Percentiles rank a stretch among this genome's conserved stretches.
These are phyloP conservation scores for Rhizopogon vinicolor DNA, from an alignment of 768 basidiomycete species.

Conservation along the genomic window DNA sequence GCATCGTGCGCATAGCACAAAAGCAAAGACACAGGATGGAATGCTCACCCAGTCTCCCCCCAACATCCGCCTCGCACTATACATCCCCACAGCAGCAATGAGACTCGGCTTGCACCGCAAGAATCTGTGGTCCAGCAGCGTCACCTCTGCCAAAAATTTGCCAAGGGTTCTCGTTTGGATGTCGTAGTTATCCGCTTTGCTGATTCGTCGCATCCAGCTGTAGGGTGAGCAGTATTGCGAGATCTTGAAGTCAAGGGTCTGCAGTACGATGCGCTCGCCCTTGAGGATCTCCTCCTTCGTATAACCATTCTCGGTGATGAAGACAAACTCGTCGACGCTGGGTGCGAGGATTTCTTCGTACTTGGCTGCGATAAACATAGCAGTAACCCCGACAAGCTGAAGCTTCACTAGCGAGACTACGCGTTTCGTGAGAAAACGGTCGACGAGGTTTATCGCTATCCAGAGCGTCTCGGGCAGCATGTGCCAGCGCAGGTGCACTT, in stretches of 20 bases:
- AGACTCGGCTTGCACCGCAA: constrained; percentile 90
- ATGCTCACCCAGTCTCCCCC: constrained; percentile 91
- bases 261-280: constrained; percentile 94
- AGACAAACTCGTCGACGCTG: constrained; percentile 96
- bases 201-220: constrained; percentile 98
- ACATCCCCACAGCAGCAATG: constrained; percentile 96
- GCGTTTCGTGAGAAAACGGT: constrained; percentile 86
- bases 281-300: constrained; percentile 95
- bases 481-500: constrained; percentile 97
- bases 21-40: constrained; percentile 6
- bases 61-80: constrained; percentile 90
- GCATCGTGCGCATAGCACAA: constrained; percentile 1
- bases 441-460: constrained; percentile 97
- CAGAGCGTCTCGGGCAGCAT: constrained; percentile 99
- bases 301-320: constrained; percentile 95
- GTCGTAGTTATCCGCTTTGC: constrained; percentile 98
- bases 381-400: constrained; percentile 95
- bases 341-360: constrained; percentile 99
- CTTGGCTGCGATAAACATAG: constrained; percentile 98
- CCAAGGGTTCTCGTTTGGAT: constrained; percentile 95
- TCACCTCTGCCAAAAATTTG: constrained; percentile 97
- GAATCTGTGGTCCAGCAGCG: constrained; percentile 89
- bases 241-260: constrained; percentile 91
- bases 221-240: constrained; percentile 99
- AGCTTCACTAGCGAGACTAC: constrained; percentile 87